Evolutionary conservation across 1,139 yeast genomes (phyloP), one percentile per base, ranked within the genome.

Genomic region (Kurtzmaniella quercitrusa): DNA sequence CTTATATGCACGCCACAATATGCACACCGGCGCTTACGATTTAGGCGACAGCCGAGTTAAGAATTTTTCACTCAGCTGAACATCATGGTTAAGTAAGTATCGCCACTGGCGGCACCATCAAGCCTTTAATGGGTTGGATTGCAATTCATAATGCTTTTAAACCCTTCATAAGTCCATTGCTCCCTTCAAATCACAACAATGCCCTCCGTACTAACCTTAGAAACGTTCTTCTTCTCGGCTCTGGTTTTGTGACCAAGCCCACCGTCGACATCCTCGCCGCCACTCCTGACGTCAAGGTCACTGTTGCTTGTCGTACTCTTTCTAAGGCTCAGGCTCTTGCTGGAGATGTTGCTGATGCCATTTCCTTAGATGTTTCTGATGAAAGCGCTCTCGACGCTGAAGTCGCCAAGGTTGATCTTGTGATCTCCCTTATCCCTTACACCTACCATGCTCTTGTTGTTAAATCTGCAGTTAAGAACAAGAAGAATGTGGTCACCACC

Each of bases 221-320:
- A 67, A 66, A 75, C 59, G 95, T 91, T 52, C 82, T 93, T 57
- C 78, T 93, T 58, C 80, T 93, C 61, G 98, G 98, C 53, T 89
- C 98, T 39, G 98, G 98, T 54, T 93, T 93, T 59, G 98, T 93
- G 54, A 97, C 98, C 54, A 88, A 93, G 71, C 98, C 98, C 60
- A 93, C 97, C 45, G 96, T 93, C 48, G 98, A 93, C 64, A 84
- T 88, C 56, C 80, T 93, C 53, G 74, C 95, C 39, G 77, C 79
- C 50, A 84, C 93, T 52, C 78, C 83, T 47, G 88, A 78, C 56
- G 80, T 89, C 56, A 81, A 86, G 63, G 96, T 93, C 53, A 93
- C 98, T 38, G 98, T 93, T 54, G 96, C 94, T 44, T 89, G 96
- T 67, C 86, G 98, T 76, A 89, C 97, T 38, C 74, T 91, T 49